Evolutionary conservation across 202 grass and related monocot genomes (phyloP).

Genomic region (Miscanthus sacchariflorus): DNA sequence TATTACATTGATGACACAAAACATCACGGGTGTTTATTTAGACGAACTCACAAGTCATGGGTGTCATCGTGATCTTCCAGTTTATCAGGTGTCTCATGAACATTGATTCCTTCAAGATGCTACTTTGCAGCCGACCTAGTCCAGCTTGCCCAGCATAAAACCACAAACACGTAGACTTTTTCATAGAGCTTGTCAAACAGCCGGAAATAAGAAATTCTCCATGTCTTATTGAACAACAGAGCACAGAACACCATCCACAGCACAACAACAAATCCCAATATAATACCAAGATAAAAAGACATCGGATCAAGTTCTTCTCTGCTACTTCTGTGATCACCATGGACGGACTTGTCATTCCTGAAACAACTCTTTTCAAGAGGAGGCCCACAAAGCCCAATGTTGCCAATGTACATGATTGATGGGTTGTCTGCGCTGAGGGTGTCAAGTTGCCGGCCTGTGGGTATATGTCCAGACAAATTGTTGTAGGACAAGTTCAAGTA

Average conservation of each 20-base stretch:
- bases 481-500: not conserved
- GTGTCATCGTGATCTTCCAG: too few relatives aligned
- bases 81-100: too few relatives aligned
- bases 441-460: constrained; percentile 39
- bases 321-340: not conserved
- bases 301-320: not conserved
- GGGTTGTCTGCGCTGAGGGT: not conserved
- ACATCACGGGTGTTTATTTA: too few relatives aligned
- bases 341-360: not conserved
- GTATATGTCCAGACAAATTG: not conserved
- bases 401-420: constrained; percentile 16
- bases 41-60: too few relatives aligned
- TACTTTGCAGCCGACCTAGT: not conserved
- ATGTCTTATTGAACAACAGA: constrained; percentile 44
- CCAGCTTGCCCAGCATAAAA: not conserved
- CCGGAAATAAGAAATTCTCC: constrained; percentile 51
- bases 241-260: constrained; percentile 34
- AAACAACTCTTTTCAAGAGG: constrained; percentile 32
- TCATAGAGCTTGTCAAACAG: constrained; percentile 8
- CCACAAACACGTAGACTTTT: not conserved
- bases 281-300: not conserved
- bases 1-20: too few relatives aligned
- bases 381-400: constrained; percentile 26
- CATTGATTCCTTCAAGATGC: not conserved
- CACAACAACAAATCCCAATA: not conserved